Evolutionary conservation across 768 basidiomycete species (phyloP).

Genomic region (Mycena vulgaris): DNA sequence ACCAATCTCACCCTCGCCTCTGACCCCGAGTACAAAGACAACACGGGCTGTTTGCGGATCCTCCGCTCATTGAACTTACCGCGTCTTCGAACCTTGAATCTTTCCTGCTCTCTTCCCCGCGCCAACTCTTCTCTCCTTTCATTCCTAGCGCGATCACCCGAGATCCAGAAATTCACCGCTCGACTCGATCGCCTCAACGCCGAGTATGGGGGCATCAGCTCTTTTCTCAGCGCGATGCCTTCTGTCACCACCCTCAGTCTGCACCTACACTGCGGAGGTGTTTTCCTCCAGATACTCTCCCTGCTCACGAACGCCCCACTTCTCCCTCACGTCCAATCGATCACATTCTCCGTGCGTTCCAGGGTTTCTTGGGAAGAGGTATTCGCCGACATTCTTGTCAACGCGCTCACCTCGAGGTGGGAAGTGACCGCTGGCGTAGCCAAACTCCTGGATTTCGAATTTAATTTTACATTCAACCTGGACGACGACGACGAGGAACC

Average conservation of each 20-base stretch:
- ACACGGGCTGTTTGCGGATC: not conserved
- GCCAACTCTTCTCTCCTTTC: not conserved
- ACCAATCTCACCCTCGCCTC: not conserved
- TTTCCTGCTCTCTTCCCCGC: not conserved
- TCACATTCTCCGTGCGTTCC: not conserved
- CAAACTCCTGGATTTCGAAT: not conserved
- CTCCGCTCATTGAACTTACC: slow-evolving; percentile 1
- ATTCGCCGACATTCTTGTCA: not conserved
- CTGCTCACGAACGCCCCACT: not conserved
- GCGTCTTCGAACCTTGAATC: not conserved
- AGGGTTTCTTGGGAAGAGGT: not conserved
- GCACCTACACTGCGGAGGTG: too few species aligned
- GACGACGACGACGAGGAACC: not conserved
- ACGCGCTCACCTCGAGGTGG: slow-evolving; percentile 5
- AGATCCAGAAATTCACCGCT: not conserved
- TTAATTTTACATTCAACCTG: not conserved
- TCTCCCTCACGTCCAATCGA: not conserved
- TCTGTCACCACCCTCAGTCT: not conserved
- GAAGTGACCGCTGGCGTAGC: not conserved
- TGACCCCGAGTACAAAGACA: not conserved
- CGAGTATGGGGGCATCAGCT: too few species aligned
- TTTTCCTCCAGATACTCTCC: not conserved
- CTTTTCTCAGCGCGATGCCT: not conserved
- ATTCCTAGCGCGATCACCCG: not conserved
- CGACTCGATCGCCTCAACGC: not conserved